Conservation (phyloP, 2,329 filamentous ascomycete species). For the Arachnomyces sp. region DNA sequence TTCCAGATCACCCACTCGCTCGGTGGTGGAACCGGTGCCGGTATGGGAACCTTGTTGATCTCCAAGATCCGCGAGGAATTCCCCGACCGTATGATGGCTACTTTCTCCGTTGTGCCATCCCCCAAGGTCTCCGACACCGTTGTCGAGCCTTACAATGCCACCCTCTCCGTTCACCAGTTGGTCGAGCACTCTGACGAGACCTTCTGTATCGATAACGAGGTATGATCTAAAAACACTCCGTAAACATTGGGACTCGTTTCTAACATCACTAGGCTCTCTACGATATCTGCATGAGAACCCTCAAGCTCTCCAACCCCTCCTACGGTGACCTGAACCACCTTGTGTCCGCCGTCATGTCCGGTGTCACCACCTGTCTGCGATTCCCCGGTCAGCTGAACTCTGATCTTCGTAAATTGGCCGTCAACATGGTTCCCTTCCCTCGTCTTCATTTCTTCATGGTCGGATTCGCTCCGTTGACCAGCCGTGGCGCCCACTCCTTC, state of each 20-base stretch:
- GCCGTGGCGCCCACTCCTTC: constrained; percentile 86
- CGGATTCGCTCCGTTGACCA: constrained; percentile 96
- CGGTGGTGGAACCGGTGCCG: constrained; percentile 98
- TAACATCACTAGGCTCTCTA: constrained; percentile 67
- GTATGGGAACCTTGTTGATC: constrained; percentile 99
- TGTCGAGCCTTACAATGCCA: constrained; percentile 99
- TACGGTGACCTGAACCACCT: constrained; percentile 99
- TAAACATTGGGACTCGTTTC: constrained; percentile 2
- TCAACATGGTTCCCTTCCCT: constrained; percentile 99
- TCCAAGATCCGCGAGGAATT: constrained; percentile 99
- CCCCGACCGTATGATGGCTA: constrained; percentile 99
- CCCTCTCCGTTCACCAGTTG: constrained; percentile 95
- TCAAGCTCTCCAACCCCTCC: constrained; percentile 97
- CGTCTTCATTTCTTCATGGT: constrained; percentile 99
- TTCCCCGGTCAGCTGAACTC: constrained; percentile 99
- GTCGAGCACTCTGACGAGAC: constrained; percentile 99
- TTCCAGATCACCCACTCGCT: constrained; percentile 99
- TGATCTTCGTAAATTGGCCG: constrained; percentile 96
- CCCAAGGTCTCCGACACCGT: constrained; percentile 99
- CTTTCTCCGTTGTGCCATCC: constrained; percentile 96
- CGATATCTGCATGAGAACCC: constrained; percentile 99
- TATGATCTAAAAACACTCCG: constrained; percentile 21
- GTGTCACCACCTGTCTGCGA: constrained; percentile 95
- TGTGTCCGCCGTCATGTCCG: constrained; percentile 98
- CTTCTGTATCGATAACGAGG: constrained; percentile 99